Evolutionary conservation across 2,329 filamentous ascomycete genomes (phyloP).

Genomic region (Ceratocystis lukuohia): DNA sequence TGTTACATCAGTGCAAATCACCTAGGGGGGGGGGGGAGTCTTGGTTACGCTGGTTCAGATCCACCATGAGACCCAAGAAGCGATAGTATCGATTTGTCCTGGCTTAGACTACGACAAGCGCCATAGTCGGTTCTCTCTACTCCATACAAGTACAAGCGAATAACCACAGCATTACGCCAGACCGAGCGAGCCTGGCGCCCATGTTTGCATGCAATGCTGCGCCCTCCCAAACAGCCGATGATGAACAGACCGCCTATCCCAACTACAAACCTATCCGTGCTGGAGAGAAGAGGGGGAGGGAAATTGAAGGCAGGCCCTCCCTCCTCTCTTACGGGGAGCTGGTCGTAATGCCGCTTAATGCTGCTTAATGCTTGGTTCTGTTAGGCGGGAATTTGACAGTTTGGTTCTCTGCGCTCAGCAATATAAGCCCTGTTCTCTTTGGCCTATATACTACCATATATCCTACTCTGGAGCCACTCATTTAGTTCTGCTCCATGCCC

Average conservation of each 20-base stretch:
- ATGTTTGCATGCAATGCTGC: neutral
- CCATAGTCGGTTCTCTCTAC: too few relatives aligned
- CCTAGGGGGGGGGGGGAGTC: neutral
- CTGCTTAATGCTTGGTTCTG: neutral
- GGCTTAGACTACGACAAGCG: neutral
- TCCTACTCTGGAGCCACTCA: neutral
- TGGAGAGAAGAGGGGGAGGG: neutral
- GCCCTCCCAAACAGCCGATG: neutral
- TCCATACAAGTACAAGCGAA: too few relatives aligned
- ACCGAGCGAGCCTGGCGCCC: neutral
- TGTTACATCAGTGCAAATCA: constrained; percentile 1
- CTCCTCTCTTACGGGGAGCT: neutral
- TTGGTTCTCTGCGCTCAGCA: neutral
- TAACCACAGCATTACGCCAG: neutral
- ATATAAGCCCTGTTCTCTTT: neutral
- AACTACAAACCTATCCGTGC: constrained; percentile 2
- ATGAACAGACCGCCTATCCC: constrained; percentile 4
- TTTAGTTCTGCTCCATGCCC: neutral
- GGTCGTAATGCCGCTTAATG: neutral
- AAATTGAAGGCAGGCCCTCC: neutral
- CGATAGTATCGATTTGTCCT: neutral
- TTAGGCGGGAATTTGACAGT: neutral
- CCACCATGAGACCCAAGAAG: neutral
- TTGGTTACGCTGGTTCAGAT: neutral
- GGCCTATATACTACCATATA: neutral